Conservation (phyloP, 129 eudicot species). For the Deinandra increscens region DNA sequence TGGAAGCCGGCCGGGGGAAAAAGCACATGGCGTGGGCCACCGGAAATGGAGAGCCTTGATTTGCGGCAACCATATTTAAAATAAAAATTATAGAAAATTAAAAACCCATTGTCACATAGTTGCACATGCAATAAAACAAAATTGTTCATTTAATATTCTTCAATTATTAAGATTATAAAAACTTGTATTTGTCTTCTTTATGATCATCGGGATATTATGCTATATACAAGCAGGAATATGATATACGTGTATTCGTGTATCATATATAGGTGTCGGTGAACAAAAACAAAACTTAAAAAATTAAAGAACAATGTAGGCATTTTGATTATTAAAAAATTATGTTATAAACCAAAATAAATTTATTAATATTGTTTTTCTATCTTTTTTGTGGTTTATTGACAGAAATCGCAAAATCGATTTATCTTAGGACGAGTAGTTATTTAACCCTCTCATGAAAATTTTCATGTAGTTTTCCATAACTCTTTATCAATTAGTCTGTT, state of each 20-base stretch:
- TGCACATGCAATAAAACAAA: conserved; percentile 27
- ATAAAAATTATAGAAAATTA: background rate
- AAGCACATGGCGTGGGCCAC: conserved; percentile 36
- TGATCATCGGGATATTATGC: background rate
- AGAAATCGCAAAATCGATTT: no score
- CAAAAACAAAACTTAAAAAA: background rate
- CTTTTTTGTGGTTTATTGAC: no score
- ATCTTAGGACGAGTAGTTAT: no score
- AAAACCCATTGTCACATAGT: background rate
- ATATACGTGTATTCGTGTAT: background rate
- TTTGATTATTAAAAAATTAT: no score
- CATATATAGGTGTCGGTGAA: background rate
- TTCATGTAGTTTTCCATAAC: no score
- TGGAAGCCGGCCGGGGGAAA: conserved; percentile 26
- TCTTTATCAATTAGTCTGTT: no score
- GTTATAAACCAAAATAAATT: no score
- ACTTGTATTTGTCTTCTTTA: background rate
- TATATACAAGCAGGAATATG: background rate
- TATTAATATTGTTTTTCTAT: no score
- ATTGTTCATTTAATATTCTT: conserved; percentile 10
- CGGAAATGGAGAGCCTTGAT: conserved; percentile 18
- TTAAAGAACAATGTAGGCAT: no score
- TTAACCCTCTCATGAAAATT: no score
- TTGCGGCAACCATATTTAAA: conserved; percentile 11
- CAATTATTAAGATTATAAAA: background rate